A percentile compares a stretch with the other conserved stretches of the same genome.
Conservation (phyloP, 768 basidiomycete species). For the Chalciporus pseudorubinellus region DNA sequence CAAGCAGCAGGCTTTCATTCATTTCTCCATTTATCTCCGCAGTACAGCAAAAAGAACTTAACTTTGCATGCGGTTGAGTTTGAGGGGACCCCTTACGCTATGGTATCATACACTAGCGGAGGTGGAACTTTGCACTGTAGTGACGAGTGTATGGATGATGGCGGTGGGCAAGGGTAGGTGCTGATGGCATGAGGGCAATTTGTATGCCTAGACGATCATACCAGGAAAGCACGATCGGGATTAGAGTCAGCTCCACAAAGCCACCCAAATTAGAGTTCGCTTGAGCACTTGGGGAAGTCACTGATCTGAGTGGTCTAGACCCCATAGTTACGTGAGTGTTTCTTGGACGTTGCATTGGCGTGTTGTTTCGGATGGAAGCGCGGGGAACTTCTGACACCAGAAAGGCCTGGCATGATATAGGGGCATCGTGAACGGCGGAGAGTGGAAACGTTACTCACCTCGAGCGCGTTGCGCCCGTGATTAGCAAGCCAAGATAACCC, state of each 20-base stretch:
- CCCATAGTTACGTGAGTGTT: not conserved
- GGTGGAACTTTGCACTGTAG: too few relatives aligned
- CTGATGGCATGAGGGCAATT: too few relatives aligned
- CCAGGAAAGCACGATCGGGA: too few relatives aligned
- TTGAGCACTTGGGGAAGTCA: too few relatives aligned
- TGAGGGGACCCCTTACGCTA: constrained; percentile 22
- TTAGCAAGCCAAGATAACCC: too few relatives aligned
- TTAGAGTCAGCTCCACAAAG: too few relatives aligned
- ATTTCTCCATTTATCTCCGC: constrained; percentile 27
- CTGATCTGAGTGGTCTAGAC: too few relatives aligned
- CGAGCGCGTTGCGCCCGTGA: too few relatives aligned
- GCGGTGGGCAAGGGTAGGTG: not conserved
- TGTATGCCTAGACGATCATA: too few relatives aligned
- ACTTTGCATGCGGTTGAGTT: not conserved
- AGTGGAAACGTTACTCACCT: too few relatives aligned
- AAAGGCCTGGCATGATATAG: not conserved
- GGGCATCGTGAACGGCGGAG: not conserved
- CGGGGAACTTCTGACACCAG: not conserved
- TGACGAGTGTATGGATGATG: not conserved
- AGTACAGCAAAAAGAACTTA: not conserved
- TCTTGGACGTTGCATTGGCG: not conserved
- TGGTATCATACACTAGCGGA: not conserved
- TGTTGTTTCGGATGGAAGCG: not conserved
- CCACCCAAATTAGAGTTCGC: too few relatives aligned
- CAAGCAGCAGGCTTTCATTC: too few relatives aligned